Evolutionary conservation across 2,329 filamentous ascomycete species (phyloP), one percentile per base, ranked within the genome.

Genomic region (Fusarium miscanthi): DNA sequence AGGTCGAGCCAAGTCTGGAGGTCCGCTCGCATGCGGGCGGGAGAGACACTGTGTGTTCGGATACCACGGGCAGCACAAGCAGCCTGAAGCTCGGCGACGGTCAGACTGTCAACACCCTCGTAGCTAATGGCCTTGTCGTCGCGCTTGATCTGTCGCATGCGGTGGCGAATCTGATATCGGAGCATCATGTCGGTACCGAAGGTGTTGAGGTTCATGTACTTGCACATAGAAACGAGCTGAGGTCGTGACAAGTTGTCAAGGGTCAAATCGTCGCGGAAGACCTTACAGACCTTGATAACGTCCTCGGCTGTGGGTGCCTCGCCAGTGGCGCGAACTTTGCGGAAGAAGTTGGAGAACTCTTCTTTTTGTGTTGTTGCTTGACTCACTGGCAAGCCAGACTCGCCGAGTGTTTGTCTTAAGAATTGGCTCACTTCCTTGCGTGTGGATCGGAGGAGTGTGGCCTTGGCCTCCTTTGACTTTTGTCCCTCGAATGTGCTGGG

Each of bases 131-230:
- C 94, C 74, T 91, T 92, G 84, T 99, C 96, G 79, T 99, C 96
- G 72, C 95, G 92, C 90, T 99, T 99, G 87, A 98, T 98, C 84
- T 99, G 96, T 77, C 95, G 91, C 96, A 99, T 99, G 71, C 95
- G 93, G 84, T 98, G 95, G 65, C 96, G 94, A 78, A 99, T 91
- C 81, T 97, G 94, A 85, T 99, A 99, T 61, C 96, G 93, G 57
- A 99, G 91, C 93, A 99, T 97, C 82, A 94, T 94, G 83, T 99
- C 96, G 27, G 96, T 98, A 74, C 96, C 96, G 78, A 98, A 98
- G 1, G 94, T 95, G 85, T 95, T 96, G 63, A 99, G 89, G 84
- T 97, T 98, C 92, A 99, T 95, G 86, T 99, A 99, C 69, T 94
- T 92, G 87, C 96, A 98, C 89, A 98, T 99, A 62, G 93, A 97